Conservation (phyloP, 805 yeast species). For the Candida anglica region DNA sequence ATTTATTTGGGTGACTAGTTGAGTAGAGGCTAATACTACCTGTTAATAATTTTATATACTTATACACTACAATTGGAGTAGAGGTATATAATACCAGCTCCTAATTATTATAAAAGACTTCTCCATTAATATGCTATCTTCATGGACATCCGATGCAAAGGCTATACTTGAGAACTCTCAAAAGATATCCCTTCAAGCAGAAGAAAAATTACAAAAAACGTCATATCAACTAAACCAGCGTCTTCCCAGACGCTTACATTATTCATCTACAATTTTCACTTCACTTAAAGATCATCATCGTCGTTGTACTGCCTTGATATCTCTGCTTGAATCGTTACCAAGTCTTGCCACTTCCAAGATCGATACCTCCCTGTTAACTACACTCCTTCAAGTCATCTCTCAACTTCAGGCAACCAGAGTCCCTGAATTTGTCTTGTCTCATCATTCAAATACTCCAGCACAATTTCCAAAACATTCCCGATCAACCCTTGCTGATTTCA, state of each 20-base stretch:
- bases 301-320: not conserved
- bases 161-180: no score
- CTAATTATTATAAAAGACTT: no score
- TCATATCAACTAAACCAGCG: not conserved
- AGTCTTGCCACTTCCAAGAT: not conserved
- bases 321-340: not conserved
- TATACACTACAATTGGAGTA: no score
- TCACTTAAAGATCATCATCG: slow-evolving; percentile 1
- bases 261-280: not conserved
- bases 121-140: no score
- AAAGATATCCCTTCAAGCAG: slow-evolving; percentile 2
- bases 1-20: no score
- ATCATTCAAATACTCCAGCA: no score
- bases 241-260: not conserved
- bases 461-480: no score
- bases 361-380: not conserved
- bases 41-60: no score
- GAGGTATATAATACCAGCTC: no score
- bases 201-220: not conserved
- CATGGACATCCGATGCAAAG: no score
- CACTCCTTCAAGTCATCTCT: slow-evolving; percentile 7
- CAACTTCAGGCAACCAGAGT: slow-evolving; percentile 22
- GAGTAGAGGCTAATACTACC: no score
- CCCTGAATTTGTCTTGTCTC: slow-evolving; percentile 18
- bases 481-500: slow-evolving; percentile 25